Evolutionary conservation across 202 grass and related monocot genomes (phyloP).

Genomic region (Schoenoplectus tabernaemontani): DNA sequence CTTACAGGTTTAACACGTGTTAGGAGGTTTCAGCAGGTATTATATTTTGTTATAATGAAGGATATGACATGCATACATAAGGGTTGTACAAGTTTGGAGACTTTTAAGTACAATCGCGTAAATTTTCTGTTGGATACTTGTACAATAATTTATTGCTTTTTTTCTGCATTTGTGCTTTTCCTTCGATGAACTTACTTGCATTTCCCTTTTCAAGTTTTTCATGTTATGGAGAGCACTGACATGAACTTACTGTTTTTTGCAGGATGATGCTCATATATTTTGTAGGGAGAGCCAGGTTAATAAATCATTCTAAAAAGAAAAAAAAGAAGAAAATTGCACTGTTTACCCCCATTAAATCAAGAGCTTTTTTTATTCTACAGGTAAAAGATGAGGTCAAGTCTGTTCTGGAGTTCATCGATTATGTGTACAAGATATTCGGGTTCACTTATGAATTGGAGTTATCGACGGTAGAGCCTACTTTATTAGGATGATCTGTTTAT

Average conservation of each 20-base stretch:
- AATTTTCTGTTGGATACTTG: neutral
- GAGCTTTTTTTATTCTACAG: conserved; percentile 38
- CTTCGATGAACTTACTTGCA: neutral
- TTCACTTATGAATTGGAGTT: conserved; percentile 95
- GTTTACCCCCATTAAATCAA: neutral
- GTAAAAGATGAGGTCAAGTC: conserved; percentile 83
- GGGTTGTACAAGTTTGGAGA: neutral
- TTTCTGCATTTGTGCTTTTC: neutral
- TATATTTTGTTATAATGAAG: conserved; percentile 11
- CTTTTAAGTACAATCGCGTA: neutral
- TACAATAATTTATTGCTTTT: neutral
- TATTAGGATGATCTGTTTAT: conserved; percentile 15
- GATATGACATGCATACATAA: conserved; percentile 4
- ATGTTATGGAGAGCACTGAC: neutral
- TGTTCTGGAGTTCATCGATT: conserved; percentile 81
- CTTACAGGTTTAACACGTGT: conserved; percentile 98
- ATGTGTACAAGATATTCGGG: conserved; percentile 81
- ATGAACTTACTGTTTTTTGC: conserved; percentile 19
- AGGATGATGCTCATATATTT: conserved; percentile 99
- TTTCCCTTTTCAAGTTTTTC: neutral
- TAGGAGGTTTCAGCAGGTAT: conserved; percentile 98
- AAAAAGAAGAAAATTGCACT: neutral
- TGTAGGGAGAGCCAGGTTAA: conserved; percentile 89
- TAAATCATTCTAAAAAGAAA: neutral
- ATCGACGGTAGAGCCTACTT: conserved; percentile 68